Base-by-base conservation (phyloP, 768 basidiomycete species). In the Pleurotus tuber-regium region DNA sequence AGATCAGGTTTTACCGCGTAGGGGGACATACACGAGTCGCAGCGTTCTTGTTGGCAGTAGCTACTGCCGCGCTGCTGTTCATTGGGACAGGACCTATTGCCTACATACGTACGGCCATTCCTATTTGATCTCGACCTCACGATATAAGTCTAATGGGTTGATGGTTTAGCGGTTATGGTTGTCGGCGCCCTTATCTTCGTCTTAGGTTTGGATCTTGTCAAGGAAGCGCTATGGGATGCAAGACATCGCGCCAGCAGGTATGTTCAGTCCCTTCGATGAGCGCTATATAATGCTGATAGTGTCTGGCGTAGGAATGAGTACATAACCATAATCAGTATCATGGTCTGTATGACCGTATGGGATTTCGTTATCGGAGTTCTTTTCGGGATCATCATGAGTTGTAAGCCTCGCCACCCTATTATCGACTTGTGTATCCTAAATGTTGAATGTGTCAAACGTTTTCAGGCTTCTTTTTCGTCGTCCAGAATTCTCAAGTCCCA, bases 171-270 rank as follows among this genome's bases (percentile, higher is more conserved):
- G 51, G 86, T 98, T 25, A 86, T 92, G 82, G 86, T 96, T 4
- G 93, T 98, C 11, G 86, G 87, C 1, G 86, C 92, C 2, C 74
- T 99, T 50, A 98, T 98, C 55, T 95, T 93, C 58, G 93, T 97
- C 7, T 78, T 98, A 28, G 97, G 95, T 0, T 80, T 98, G 44
- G 96, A 98, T 58, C 82, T 99, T 31, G 83, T 92, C 33, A 96
- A 95, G 61, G 96, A 98, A 67, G 95, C 97, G 0, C 65, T 98
- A 7, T 98, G 95, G 95, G 96, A 99, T 69, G 95, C 95, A 8
- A 74, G 92, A 40, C 80, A 90, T 68, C 84, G 94, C 12, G 92
- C 92, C 18, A 93, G 84, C 75, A 73, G 78, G 77, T 89, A 66
- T 54, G 79, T 52, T 14, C 19, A 23, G 2, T 14, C 5, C 41